Evolutionary conservation across 495 filamentous ascomycete genomes (phyloP).

Genomic region (Clohesyomyces aquaticus): DNA sequence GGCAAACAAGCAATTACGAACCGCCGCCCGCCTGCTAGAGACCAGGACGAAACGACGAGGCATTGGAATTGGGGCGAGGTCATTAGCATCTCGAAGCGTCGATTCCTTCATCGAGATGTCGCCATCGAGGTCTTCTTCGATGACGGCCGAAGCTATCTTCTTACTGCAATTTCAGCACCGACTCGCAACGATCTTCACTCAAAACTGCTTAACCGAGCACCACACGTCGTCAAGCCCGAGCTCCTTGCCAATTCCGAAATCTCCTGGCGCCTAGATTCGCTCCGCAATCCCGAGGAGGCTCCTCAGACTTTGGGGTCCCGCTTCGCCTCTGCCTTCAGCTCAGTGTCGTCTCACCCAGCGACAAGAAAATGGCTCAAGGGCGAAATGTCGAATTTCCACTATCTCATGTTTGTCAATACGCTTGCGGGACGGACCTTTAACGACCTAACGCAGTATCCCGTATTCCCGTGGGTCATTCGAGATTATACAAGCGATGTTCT

Average conservation of each 20-base stretch:
- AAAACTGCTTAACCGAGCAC: conserved; percentile 74
- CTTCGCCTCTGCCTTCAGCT: conserved; percentile 93
- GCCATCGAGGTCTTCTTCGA: conserved; percentile 95
- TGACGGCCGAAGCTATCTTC: conserved; percentile 90
- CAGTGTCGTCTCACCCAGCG: conserved; percentile 70
- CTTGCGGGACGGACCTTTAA: conserved; percentile 98
- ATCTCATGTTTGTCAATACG: conserved; percentile 97
- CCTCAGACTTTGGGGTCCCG: conserved; percentile 85
- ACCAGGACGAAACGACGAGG: conserved; percentile 75
- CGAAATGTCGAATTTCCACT: conserved; percentile 97
- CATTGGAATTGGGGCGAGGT: conserved; percentile 94
- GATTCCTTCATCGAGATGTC: conserved; percentile 94
- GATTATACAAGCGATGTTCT: conserved; percentile 97
- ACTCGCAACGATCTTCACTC: conserved; percentile 78
- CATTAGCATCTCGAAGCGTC: conserved; percentile 93
- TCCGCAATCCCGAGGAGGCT: conserved; percentile 78
- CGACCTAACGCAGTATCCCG: conserved; percentile 95
- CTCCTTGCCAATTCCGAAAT: conserved; percentile 63
- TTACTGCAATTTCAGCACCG: conserved; percentile 74
- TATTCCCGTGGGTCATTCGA: conserved; percentile 95
- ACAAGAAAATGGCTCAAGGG: conserved; percentile 91
- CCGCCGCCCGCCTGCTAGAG: conserved; percentile 60
- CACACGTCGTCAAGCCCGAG: conserved; percentile 65
- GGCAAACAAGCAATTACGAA: conserved; percentile 54
- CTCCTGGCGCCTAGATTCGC: conserved; percentile 82